Conservation (phyloP, 345 rosid genomes). For the Pistacia integerrima region DNA sequence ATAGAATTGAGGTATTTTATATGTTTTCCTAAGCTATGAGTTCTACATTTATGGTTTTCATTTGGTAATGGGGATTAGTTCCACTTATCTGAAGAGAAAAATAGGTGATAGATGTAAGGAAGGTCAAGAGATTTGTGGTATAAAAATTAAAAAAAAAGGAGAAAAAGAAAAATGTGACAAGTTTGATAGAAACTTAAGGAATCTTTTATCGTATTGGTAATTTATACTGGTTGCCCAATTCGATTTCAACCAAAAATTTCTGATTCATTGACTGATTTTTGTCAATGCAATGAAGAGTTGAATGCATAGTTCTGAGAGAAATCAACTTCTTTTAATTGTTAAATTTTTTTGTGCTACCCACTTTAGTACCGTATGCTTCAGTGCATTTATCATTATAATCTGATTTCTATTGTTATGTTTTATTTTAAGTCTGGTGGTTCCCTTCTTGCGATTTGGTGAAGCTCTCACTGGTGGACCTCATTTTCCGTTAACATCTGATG, state of each 20-base stretch:
- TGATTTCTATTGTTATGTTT: conserved; percentile 25
- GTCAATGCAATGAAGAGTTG: neutral
- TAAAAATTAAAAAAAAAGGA: too few species aligned
- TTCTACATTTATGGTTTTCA: neutral
- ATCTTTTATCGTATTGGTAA: too few species aligned
- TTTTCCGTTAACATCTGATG: conserved; percentile 89
- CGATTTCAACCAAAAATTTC: too few species aligned
- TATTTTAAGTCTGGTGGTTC: conserved; percentile 70
- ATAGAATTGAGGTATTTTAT: conserved; percentile 71
- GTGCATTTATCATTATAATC: neutral
- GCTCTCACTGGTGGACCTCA: conserved; percentile 72
- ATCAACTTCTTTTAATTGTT: neutral
- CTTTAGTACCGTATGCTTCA: neutral
- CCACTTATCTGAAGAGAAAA: neutral
- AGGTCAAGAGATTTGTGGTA: too few species aligned
- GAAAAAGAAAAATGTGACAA: neutral
- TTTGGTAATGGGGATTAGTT: neutral
- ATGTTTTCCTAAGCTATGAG: neutral
- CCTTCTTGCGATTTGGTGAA: conserved; percentile 95
- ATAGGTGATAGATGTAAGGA: neutral
- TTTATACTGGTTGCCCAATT: too few species aligned
- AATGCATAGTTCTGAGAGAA: neutral
- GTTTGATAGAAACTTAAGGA: neutral
- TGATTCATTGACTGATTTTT: neutral
- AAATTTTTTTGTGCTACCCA: neutral